Evolutionary conservation across 2,329 filamentous ascomycete genomes (phyloP), one percentile per base, ranked within the genome.

Genomic region (Malbranchea cinnamomea): DNA sequence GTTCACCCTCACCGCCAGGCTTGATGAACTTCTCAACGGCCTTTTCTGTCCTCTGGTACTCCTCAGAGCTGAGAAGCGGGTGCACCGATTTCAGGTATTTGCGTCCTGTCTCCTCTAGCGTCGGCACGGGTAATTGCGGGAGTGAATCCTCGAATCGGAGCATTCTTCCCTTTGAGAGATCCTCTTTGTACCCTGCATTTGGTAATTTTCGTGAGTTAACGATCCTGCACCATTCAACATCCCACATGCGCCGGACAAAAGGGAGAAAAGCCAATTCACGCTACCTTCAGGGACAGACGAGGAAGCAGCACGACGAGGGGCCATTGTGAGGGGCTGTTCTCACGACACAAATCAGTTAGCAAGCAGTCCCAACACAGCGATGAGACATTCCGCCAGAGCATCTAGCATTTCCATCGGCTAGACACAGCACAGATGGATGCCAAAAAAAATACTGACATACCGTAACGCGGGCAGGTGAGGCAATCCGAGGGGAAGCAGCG

Each of bases 11-110:
- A 22, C 84, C 82, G 34, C 82, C 83, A n/a, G 87, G 82, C 43
- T 76, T 75, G 43, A 93, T 63, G 57, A 98, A 95, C 5, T 85
- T 82, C 37, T 81, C 67, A 20, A 98, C 84, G 18, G 82, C 85
- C 49, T 79, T 78, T 53, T 80, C 78, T 32, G 71, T 75, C 37
- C 58, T 55, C 41, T 70, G 59, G 48, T 60, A 76, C 49, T 77
- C 72, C 39, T 57, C 49, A 41, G 65, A 53, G 41, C 60, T 68
- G 32, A 76, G 63, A 17, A 77, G 59, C 28, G 72, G 67, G 52
- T 74, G 71, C 11, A 77, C 67, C 34, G 72, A 76, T 51, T 74
- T 74, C 37, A 77, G 62, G 57, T 77, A 77, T 37, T 68, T 66
- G 44, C 66, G 63, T 37, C 67, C 61, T 22, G 72, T 77, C 50